Evolutionary conservation across 495 filamentous ascomycete genomes (phyloP), one percentile per base, ranked within the genome.

Genomic region (Rostrohypoxylon terebratum): DNA sequence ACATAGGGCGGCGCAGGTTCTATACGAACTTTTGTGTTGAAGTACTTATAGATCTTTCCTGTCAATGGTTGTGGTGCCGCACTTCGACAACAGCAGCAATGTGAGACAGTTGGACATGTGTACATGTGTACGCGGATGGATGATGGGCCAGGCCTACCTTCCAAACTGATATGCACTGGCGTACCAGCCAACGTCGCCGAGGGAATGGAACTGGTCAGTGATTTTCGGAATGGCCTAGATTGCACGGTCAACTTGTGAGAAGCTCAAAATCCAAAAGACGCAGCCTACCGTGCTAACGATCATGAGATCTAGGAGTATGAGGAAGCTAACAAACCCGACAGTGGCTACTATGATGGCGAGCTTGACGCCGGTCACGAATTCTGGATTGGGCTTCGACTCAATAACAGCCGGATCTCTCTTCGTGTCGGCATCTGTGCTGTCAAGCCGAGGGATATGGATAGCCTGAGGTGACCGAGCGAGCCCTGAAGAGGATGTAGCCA

Each of bases 91-190:
- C 47, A 25, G 10, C n/a, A 13, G 13, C 38, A 18, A 20, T 21
- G 18, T 50, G 20, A 50, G 47, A 21, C 28, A 20, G 4, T 25
- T 23, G 21, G 18, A 20, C 21, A 7, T 11, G 8, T 21, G 11
- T 50, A 25, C 4, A 23, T 9, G 18, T n/a, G n/a, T n/a, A n/a
- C n/a, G n/a, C n/a, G n/a, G n/a, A n/a, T n/a, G n/a, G n/a, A n/a
- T n/a, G 47, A 50, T 3, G 18, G 47, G 21, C 8, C 5, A 20
- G 9, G 21, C 47, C 11, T 25, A 50, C 47, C 5, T 50, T 16
- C 47, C 47, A 50, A 50, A 50, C 47, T 54, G 50, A 13, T 54
- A 54, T 54, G 13, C 50, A 54, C 50, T 54, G 50, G 50, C 50
- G 31, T 54, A 28, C 50, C 50, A 54, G 21, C 50, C 25, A 31